Evolutionary conservation across 805 yeast species (phyloP).

Genomic region (Metschnikowia henanensis): DNA sequence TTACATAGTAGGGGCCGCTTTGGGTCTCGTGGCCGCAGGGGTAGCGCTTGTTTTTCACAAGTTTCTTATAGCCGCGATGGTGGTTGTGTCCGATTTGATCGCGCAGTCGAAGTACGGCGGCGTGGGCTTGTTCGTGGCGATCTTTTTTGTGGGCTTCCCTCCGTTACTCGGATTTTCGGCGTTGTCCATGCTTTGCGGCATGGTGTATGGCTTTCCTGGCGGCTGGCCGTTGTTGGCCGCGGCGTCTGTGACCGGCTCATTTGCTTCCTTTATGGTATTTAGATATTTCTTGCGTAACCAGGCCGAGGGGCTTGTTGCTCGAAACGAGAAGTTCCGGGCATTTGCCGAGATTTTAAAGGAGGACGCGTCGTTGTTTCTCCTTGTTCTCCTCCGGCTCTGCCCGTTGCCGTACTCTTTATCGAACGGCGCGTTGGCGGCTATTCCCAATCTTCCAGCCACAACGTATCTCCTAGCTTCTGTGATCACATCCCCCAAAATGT

Average conservation of each 20-base stretch:
- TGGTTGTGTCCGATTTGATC: constrained; percentile 47
- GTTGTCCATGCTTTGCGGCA: constrained; percentile 66
- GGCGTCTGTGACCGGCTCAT: constrained; percentile 73
- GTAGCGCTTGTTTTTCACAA: constrained; percentile 36
- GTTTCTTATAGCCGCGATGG: constrained; percentile 35
- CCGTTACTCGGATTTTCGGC: constrained; percentile 85
- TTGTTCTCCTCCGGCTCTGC: constrained; percentile 76
- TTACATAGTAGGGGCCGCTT: constrained; percentile 16
- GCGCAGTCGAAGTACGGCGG: constrained; percentile 39
- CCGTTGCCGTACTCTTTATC: constrained; percentile 93
- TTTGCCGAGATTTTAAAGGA: constrained; percentile 74
- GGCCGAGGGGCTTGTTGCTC: constrained; percentile 59
- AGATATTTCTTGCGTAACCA: constrained; percentile 54
- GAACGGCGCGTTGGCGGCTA: constrained; percentile 88
- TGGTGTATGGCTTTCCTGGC: constrained; percentile 74
- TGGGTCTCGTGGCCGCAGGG: constrained; percentile 20
- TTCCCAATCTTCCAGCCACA: constrained; percentile 66
- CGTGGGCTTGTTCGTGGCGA: constrained; percentile 47
- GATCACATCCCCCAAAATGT: constrained; percentile 77
- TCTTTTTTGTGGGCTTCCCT: constrained; percentile 80
- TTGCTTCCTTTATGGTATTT: constrained; percentile 69
- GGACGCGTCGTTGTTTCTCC: constrained; percentile 57
- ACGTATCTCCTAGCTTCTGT: constrained; percentile 71
- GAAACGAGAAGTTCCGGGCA: constrained; percentile 68
- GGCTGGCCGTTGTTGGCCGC: constrained; percentile 80